Evolutionary conservation across 2,329 filamentous ascomycete genomes (phyloP).

Genomic region (Curvularia sp.): DNA sequence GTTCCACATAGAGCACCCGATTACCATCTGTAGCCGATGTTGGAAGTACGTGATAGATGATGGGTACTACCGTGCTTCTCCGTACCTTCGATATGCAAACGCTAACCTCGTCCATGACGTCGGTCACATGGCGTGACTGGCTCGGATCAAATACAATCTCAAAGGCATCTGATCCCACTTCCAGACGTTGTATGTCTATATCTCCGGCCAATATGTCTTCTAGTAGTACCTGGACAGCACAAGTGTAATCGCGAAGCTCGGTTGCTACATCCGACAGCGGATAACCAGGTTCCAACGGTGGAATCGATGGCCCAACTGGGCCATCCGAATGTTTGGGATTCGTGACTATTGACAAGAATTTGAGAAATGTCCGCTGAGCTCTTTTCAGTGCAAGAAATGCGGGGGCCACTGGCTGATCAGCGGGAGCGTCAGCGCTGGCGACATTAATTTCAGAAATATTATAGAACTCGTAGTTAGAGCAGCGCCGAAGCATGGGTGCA

Average conservation of each 20-base stretch:
- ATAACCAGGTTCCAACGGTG: slow-evolving; percentile 69
- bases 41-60: slow-evolving; percentile 51
- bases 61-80: slow-evolving; percentile 64
- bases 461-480: slow-evolving; percentile 79
- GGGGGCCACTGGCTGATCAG: slow-evolving; percentile 51
- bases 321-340: slow-evolving; percentile 55
- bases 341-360: slow-evolving; percentile 69
- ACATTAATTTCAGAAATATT: slow-evolving; percentile 68
- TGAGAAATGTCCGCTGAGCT: slow-evolving; percentile 72
- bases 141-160: slow-evolving; percentile 63
- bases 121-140: slow-evolving; percentile 20
- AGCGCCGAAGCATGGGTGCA: slow-evolving; percentile 67
- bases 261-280: slow-evolving; percentile 68
- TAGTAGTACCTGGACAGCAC: slow-evolving; percentile 69
- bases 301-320: slow-evolving; percentile 45
- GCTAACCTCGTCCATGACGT: slow-evolving; percentile 58
- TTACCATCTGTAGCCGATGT: slow-evolving; percentile 36
- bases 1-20: slow-evolving; percentile 59
- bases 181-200: slow-evolving; percentile 69
- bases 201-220: slow-evolving; percentile 62
- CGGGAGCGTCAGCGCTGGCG: slow-evolving; percentile 23
- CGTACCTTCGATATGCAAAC: slow-evolving; percentile 67
- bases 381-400: slow-evolving; percentile 73
- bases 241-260: slow-evolving; percentile 69
- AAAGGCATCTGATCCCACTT: slow-evolving; percentile 72